phyloP scores from a whole-genome alignment of 2,329 filamentous ascomycete species.

The Plectosphaerella sp. region DNA sequence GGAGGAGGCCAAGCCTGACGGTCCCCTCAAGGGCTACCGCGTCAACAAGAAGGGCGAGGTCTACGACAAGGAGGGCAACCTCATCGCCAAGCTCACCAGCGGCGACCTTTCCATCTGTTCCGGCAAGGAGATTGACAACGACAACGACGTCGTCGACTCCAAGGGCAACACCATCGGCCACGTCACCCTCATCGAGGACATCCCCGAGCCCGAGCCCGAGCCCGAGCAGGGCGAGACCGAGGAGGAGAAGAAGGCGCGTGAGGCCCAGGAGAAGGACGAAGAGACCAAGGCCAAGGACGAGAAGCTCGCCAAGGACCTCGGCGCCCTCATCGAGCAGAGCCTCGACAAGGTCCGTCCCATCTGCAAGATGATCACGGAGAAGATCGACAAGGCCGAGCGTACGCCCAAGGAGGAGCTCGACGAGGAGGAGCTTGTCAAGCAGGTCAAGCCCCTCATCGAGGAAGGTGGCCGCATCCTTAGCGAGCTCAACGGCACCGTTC shows the following conservation, averaged over 20 bases:
- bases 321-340: slow-evolving; percentile 67
- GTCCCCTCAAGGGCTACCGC: slow-evolving; percentile 46
- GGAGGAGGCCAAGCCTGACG: slow-evolving; percentile 46
- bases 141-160: slow-evolving; percentile 67
- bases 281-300: slow-evolving; percentile 72
- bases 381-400: slow-evolving; percentile 75
- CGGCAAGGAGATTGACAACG: slow-evolving; percentile 66
- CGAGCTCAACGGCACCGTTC: slow-evolving; percentile 82
- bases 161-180: slow-evolving; percentile 65
- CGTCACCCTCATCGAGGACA: slow-evolving; percentile 60
- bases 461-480: slow-evolving; percentile 77
- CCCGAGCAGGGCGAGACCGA: slow-evolving; percentile 40
- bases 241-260: slow-evolving; percentile 46
- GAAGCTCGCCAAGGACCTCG: slow-evolving; percentile 75
- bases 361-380: slow-evolving; percentile 80
- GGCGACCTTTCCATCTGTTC: slow-evolving; percentile 61
- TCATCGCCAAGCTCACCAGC: slow-evolving; percentile 63
- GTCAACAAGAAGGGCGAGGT: slow-evolving; percentile 58
- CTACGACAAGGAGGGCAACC: slow-evolving; percentile 52
- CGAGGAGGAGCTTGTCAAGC: slow-evolving; percentile 81
- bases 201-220: slow-evolving; percentile 38
- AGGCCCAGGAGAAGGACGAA: slow-evolving; percentile 65
- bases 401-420: slow-evolving; percentile 84
- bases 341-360: slow-evolving; percentile 81
- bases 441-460: slow-evolving; percentile 85